phyloP scores from a whole-genome alignment of 163 green algal species.

The Coccomyxa subellipsoidea region DNA sequence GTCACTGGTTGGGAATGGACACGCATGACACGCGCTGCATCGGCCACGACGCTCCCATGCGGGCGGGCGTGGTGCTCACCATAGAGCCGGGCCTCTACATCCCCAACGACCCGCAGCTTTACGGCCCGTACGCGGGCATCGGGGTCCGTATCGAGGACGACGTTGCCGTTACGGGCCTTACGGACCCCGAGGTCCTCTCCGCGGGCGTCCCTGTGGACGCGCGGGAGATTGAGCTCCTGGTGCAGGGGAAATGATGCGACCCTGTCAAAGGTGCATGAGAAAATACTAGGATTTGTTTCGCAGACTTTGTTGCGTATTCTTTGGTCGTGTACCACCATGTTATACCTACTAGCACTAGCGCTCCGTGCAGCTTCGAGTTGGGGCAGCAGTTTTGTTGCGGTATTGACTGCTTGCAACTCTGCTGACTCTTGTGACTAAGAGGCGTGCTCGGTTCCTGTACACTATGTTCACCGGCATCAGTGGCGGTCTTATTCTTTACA shows the following conservation, averaged over 20 bases:
- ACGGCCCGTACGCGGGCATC: slow-evolving; percentile 55
- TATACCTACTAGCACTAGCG: too few species aligned
- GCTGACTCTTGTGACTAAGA: too few species aligned
- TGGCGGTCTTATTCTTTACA: too few species aligned
- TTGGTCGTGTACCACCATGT: too few species aligned
- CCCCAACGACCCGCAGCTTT: slow-evolving; percentile 51
- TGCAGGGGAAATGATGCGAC: not conserved
- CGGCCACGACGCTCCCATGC: slow-evolving; percentile 53
- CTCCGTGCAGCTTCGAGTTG: too few species aligned
- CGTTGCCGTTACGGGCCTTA: slow-evolving; percentile 56
- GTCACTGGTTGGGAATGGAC: slow-evolving; percentile 84
- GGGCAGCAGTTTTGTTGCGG: too few species aligned
- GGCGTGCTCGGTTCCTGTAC: too few species aligned
- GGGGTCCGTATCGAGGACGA: slow-evolving; percentile 88
- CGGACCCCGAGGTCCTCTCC: slow-evolving; percentile 54
- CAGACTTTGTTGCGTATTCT: too few species aligned
- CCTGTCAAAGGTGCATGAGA: not conserved
- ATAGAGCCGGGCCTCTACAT: slow-evolving; percentile 91
- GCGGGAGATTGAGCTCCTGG: not conserved
- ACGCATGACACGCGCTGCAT: slow-evolving; percentile 74
- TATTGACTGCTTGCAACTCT: too few species aligned
- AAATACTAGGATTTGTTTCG: too few species aligned
- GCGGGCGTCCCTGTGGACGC: slow-evolving; percentile 33
- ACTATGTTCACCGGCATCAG: too few species aligned
- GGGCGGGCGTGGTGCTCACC: slow-evolving; percentile 69